These are phyloP conservation scores for Aspergillus fischeri DNA, from an alignment of 2,329 filamentous ascomycete genomes.

Conservation along the genomic window DNA sequence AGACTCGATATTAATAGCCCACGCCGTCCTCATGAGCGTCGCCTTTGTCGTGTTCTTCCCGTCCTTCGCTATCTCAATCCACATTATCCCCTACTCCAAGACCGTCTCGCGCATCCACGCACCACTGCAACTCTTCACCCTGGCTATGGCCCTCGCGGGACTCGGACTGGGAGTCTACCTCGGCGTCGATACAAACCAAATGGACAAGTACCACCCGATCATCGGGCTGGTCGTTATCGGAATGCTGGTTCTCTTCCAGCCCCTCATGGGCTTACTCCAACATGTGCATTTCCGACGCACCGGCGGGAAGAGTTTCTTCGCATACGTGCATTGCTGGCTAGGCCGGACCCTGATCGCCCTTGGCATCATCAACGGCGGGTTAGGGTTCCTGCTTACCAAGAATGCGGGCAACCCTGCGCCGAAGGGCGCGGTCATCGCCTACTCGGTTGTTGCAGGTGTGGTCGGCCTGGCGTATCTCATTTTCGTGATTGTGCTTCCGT, in stretches of 20 bases:
- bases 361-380: constrained; percentile 55
- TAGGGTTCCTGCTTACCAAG: constrained; percentile 49
- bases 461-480: constrained; percentile 43
- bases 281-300: constrained; percentile 49
- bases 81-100: constrained; percentile 36
- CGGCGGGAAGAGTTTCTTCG: constrained; percentile 43
- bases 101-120: constrained; percentile 41
- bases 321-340: constrained; percentile 53
- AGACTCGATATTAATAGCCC: constrained; percentile 9
- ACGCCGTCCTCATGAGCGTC: constrained; percentile 35
- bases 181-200: constrained; percentile 35
- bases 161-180: constrained; percentile 51
- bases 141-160: constrained; percentile 46
- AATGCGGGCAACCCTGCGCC: constrained; percentile 32
- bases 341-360: constrained; percentile 49
- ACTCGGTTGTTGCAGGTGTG: constrained; percentile 47
- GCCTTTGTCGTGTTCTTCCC: constrained; percentile 41
- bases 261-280: constrained; percentile 49
- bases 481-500: not conserved
- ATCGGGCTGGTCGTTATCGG: constrained; percentile 52
- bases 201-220: constrained; percentile 46
- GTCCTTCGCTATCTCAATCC: constrained; percentile 28
- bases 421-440: constrained; percentile 42
- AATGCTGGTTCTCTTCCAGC: constrained; percentile 54
- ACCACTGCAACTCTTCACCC: constrained; percentile 46